phyloP scores from a whole-genome alignment of 2,329 filamentous ascomycete genomes.

The Penicillium sp. region DNA sequence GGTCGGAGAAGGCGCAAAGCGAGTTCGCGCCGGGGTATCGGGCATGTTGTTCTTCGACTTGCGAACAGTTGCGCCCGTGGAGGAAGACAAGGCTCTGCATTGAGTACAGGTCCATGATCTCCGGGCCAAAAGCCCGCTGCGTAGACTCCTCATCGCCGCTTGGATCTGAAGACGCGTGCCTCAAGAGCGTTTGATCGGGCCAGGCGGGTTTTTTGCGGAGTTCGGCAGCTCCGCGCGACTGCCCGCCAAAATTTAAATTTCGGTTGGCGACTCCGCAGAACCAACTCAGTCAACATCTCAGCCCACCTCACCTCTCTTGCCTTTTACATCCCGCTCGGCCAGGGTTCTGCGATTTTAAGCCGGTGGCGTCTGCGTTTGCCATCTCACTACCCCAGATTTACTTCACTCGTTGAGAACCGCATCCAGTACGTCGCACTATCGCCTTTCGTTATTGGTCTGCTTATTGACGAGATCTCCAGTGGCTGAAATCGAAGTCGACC shows the following conservation, averaged over 20 bases:
- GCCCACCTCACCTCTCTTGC: constrained; percentile 3
- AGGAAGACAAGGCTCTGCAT: constrained; percentile 39
- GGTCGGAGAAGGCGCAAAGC: constrained; percentile 94
- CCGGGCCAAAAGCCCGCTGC: constrained; percentile 28
- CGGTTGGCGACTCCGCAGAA: constrained; percentile 18
- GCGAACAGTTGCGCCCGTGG: constrained; percentile 27
- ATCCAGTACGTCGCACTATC: constrained; percentile 10
- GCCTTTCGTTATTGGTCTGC: neutral
- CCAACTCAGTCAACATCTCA: constrained; percentile 14
- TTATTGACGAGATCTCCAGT: constrained; percentile 34
- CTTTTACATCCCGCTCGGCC: constrained; percentile 1
- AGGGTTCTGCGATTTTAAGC: neutral
- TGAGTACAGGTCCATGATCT: constrained; percentile 41
- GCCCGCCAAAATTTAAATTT: constrained; percentile 32
- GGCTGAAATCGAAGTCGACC: constrained; percentile 53
- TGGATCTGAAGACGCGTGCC: neutral
- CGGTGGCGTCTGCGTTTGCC: neutral
- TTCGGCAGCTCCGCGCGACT: constrained; percentile 25
- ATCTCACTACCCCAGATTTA: neutral
- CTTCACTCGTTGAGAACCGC: neutral
- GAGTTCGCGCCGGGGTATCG: constrained; percentile 67
- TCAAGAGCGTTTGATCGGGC: neutral
- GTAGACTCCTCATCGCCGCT: constrained; percentile 32
- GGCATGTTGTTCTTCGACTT: constrained; percentile 46
- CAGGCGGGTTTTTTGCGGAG: constrained; percentile 22